Conservation (phyloP, 192 early-diverging fungal species). For the Coemansia sp. region DNA sequence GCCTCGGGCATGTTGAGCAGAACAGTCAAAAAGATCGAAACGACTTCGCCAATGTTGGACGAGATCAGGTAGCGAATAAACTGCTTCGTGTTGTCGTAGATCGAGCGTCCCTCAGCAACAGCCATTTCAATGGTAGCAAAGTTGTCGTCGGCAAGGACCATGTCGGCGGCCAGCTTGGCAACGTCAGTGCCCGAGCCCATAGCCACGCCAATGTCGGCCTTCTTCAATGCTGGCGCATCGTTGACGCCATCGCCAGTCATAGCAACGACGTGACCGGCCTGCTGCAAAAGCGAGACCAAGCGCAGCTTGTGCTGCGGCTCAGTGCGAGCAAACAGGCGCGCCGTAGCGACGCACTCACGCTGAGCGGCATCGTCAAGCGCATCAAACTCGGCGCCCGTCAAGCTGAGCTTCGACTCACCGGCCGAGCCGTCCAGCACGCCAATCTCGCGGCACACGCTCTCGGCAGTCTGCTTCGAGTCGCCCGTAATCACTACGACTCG, state of each 20-base stretch:
- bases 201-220: conserved; percentile 98
- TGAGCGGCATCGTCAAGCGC: conserved; percentile 75
- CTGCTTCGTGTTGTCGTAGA: conserved; percentile 99
- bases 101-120: conserved; percentile 95
- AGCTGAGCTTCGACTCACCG: conserved; percentile 63
- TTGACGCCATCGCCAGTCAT: conserved; percentile 99
- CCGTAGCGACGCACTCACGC: conserved; percentile 65
- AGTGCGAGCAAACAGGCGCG: conserved; percentile 89
- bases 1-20: conserved; percentile 96
- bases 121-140: conserved; percentile 98
- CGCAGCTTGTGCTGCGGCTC: conserved; percentile 96
- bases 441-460: conserved; percentile 93
- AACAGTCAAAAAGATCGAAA: conserved; percentile 95
- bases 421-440: conserved; percentile 81
- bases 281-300: conserved; percentile 90
- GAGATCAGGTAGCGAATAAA: conserved; percentile 98
- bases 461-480: conserved; percentile 96
- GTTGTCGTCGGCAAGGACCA: conserved; percentile 99
- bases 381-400: conserved; percentile 97
- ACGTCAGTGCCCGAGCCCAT: conserved; percentile 99
- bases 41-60: conserved; percentile 98
- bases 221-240: conserved; percentile 96
- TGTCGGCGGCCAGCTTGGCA: conserved; percentile 96
- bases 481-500: conserved; percentile 98
- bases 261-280: conserved; percentile 58